Percentiles rank a stretch among this genome's conserved stretches.
These are phyloP conservation scores for Mortierella sp. DNA, from an alignment of 371 early-diverging fungal species.

Conservation along the genomic window DNA sequence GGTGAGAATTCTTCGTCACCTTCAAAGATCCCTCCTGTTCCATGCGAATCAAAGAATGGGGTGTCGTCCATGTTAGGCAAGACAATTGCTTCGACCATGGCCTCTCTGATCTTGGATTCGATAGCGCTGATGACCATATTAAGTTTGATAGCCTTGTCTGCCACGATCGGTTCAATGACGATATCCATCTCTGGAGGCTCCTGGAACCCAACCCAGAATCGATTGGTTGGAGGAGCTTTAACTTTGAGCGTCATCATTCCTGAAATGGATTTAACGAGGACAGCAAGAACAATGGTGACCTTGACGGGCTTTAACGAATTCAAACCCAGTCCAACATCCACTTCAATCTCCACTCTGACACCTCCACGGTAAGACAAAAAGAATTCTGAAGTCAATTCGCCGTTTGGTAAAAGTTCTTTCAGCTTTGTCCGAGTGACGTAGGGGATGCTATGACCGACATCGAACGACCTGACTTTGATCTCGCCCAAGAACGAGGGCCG, in stretches of 20 bases:
- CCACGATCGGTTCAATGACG: constrained; percentile 88
- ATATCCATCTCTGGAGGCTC: constrained; percentile 85
- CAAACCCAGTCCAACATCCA: constrained; percentile 67
- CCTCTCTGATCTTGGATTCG: constrained; percentile 85
- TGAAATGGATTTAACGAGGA: constrained; percentile 75
- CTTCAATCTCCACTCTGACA: constrained; percentile 78
- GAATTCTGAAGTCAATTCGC: constrained; percentile 81
- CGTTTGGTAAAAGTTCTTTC: constrained; percentile 72
- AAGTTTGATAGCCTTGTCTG: constrained; percentile 85
- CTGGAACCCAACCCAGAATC: constrained; percentile 92
- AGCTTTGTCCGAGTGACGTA: constrained; percentile 83
- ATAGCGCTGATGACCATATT: constrained; percentile 87
- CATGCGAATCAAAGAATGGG: constrained; percentile 80
- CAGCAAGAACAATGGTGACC: constrained; percentile 83
- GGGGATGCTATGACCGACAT: constrained; percentile 86
- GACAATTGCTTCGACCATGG: constrained; percentile 85
- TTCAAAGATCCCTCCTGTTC: constrained; percentile 76
- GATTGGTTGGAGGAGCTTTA: constrained; percentile 89
- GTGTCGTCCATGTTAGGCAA: constrained; percentile 94
- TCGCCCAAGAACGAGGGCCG: constrained; percentile 85
- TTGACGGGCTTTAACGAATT: constrained; percentile 74
- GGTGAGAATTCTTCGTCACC: constrained; percentile 56
- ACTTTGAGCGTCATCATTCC: constrained; percentile 85
- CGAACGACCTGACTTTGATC: constrained; percentile 82
- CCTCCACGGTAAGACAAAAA: constrained; percentile 86